phyloP scores from a whole-genome alignment of 2,329 filamentous ascomycete genomes.

The Akanthomyces dipterigenus region DNA sequence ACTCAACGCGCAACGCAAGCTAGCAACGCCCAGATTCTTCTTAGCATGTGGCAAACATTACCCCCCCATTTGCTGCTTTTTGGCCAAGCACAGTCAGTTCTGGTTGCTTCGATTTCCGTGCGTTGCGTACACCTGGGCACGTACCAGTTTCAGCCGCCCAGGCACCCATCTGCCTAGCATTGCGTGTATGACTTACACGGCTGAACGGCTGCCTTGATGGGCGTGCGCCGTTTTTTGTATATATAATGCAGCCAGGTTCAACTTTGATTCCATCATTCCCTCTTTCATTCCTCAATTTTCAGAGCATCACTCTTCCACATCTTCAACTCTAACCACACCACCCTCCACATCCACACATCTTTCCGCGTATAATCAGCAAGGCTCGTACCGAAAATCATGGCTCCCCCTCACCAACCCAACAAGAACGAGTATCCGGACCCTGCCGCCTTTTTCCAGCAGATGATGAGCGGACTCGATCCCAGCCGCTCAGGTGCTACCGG shows the following conservation, averaged over 20 bases:
- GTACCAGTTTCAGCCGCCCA: conserved; percentile 2
- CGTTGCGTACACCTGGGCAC: background rate
- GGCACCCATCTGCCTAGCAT: background rate
- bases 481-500: conserved; percentile 21
- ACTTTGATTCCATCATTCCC: background rate
- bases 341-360: background rate
- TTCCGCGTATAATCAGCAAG: background rate
- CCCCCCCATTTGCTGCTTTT: background rate
- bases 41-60: background rate
- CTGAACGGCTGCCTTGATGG: background rate
- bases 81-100: background rate
- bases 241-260: background rate
- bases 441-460: conserved; percentile 19
- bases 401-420: background rate
- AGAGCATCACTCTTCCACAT: background rate
- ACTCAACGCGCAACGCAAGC: conserved; percentile 1
- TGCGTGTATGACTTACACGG: background rate
- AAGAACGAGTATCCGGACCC: background rate
- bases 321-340: background rate
- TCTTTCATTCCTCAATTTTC: background rate
- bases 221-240: background rate
- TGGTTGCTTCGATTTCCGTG: background rate
- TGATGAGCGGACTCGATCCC: conserved; percentile 28
- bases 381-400: background rate
- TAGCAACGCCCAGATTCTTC: background rate